phyloP scores from a whole-genome alignment of 805 yeast genomes.

The Hanseniaspora clermontiae region DNA sequence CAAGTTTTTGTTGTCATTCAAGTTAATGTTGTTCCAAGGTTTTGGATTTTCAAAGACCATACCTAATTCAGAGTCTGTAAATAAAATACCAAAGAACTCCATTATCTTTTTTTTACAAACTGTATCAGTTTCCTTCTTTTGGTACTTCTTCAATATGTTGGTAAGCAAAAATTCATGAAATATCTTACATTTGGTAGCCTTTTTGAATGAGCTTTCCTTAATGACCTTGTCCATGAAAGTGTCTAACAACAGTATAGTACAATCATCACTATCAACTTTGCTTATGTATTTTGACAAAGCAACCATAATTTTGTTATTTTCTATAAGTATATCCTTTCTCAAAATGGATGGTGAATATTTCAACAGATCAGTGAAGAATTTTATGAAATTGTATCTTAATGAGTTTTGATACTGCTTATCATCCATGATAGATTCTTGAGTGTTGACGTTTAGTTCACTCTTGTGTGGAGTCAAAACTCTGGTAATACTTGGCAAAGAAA shows the following conservation, averaged over 20 bases:
- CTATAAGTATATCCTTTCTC: constrained; percentile 51
- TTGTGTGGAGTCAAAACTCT: constrained; percentile 46
- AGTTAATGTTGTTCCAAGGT: constrained; percentile 35
- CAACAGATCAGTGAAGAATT: constrained; percentile 47
- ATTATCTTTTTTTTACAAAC: constrained; percentile 29
- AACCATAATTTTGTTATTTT: constrained; percentile 45
- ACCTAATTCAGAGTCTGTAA: constrained; percentile 41
- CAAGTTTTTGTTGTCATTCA: constrained; percentile 18
- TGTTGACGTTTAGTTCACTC: constrained; percentile 32
- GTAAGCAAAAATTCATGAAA: constrained; percentile 65
- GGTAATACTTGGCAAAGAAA: constrained; percentile 47
- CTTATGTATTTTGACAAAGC: constrained; percentile 55
- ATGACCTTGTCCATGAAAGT: constrained; percentile 42
- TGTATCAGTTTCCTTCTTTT: constrained; percentile 29
- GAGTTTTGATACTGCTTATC: constrained; percentile 29
- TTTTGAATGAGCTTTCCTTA: constrained; percentile 47
- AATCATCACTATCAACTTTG: constrained; percentile 39
- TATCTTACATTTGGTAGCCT: constrained; percentile 57
- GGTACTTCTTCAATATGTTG: constrained; percentile 43
- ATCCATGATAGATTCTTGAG: constrained; percentile 23
- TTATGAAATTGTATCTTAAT: constrained; percentile 47
- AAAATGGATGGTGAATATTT: constrained; percentile 38
- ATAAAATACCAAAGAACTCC: constrained; percentile 37
- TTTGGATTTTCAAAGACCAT: constrained; percentile 35
- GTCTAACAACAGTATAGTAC: constrained; percentile 32